phyloP scores from a whole-genome alignment of 2,329 filamentous ascomycete genomes.

The Trematosphaeria pertusa region DNA sequence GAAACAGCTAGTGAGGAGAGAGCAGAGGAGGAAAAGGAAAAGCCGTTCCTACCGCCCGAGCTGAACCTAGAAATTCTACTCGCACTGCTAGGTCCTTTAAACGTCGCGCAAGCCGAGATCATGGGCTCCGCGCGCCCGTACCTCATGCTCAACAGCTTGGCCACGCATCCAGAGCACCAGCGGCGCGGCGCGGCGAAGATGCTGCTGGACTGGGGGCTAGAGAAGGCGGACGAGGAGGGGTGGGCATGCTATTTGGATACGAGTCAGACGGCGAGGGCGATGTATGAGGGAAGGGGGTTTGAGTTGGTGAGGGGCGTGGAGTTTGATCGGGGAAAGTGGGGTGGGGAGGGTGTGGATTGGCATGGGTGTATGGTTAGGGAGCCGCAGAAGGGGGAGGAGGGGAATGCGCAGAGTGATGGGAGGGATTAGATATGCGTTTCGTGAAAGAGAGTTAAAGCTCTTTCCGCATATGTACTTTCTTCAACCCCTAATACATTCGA shows the following conservation, averaged over 20 bases:
- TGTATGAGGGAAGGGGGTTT: conserved; percentile 49
- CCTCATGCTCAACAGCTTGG: conserved; percentile 38
- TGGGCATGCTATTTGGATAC: conserved; percentile 51
- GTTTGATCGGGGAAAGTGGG: conserved; percentile 37
- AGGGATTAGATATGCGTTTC: too few species aligned
- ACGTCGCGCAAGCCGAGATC: conserved; percentile 29
- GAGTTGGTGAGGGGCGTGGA: conserved; percentile 21
- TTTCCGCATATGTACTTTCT: too few species aligned
- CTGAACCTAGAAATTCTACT: conserved; percentile 32
- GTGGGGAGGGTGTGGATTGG: conserved; percentile 39
- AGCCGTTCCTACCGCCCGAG: conserved; percentile 81
- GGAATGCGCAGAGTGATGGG: too few species aligned
- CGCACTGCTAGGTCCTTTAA: conserved; percentile 34
- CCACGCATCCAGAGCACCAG: conserved; percentile 50
- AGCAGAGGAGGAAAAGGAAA: conserved; percentile 31
- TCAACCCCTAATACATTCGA: too few species aligned
- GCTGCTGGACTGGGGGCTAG: conserved; percentile 48
- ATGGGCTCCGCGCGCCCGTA: conserved; percentile 31
- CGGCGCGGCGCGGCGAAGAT: conserved; percentile 48
- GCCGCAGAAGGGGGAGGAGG: neutral
- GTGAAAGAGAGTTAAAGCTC: too few species aligned
- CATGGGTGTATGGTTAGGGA: conserved; percentile 35
- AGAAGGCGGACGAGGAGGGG: conserved; percentile 48
- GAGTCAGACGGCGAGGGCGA: conserved; percentile 41
- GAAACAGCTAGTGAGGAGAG: neutral